Base-by-base conservation (phyloP, 257 asterid species). In the Penstemon barbatus region DNA sequence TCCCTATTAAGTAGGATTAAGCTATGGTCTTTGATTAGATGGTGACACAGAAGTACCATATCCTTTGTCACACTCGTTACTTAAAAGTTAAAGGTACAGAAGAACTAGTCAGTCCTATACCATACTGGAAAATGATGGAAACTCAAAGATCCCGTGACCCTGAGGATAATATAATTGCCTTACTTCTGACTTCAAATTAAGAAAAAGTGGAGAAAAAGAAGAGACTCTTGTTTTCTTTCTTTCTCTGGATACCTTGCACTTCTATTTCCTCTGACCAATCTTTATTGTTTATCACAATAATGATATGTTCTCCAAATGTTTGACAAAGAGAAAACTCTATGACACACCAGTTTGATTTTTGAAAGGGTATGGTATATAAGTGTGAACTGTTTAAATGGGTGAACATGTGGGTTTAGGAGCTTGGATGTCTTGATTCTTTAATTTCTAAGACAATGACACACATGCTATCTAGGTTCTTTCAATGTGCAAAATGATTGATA, bases 401-500 rank as follows among this genome's bases (percentile, higher is more conserved):
- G n/a, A 57, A 18, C 65, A 5, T 51, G 8, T 39, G 46, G 46
- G 61, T 67, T 63, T 48, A 19, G 57, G 40, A 58, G 50, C 44
- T 57, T 60, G 52, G 57, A 25, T 58, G 13, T 75, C 15, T 56
- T 13, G 19, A 13, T 40, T 53, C 7, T 53, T 11, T 5, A 40
- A 5, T 54, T 53, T 48, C 56, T 66, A 36, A 56, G 61, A 62
- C 33, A 25, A 2, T 25, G 33, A 25, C 33, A 25, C 33, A 1
- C 54, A 40, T 19, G 61, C 40, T 63, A 8, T 68, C 4, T 42
- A 40, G 37, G 61, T 65, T 53, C 68, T 61, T 77, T 12, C 37
- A 38, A 25, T 54, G 37, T 68, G 63, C 33, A 54, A 12, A 15
- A 8, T 54, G 33, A 65, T 55, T 37, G 37, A 18, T 38, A 39